Base-by-base conservation (phyloP, 2,329 filamentous ascomycete species). In the Penicillium sclerotigenum region DNA sequence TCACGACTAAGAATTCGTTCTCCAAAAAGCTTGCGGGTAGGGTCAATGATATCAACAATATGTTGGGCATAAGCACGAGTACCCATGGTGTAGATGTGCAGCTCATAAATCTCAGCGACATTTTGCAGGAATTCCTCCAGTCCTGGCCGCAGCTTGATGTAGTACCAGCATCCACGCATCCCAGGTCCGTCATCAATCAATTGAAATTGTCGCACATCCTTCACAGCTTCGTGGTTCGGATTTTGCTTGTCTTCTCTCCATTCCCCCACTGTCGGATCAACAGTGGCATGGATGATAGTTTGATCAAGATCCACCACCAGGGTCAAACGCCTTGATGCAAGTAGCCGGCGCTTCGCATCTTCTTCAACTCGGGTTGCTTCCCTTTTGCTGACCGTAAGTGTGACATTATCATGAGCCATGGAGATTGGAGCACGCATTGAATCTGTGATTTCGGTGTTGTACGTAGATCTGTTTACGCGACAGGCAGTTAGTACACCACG, bases 1-100 rank as follows among this genome's bases (percentile, higher is more conserved):
- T 97, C 93, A 67, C 94, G 88, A 74, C 93, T 97, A 68, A 99
- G 89, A 66, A 99, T 92, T 53, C 94, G 86, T 73, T 97, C 92
- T 37, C 90, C 93, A 72, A 99, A 99, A 10, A 96, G 85, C 70
- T 88, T 92, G 61, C 87, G 85, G 33, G 93, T 86, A 0, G 93
- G 93, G 68, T 99, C 94, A 59, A 99, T 89, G 60, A 99, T 93
- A 64, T 89, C 88, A 36, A 91, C 91, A 65, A 99, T 95, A 59
- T 90, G 88, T 65, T 92, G 82, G 10, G 94, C 94, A 71, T 99
- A 99, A n/a, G 93, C 90, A 61, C 94, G 85, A 22, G 94, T 99
- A 54, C 93, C 94, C 94, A 99, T 99, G 41, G 94, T 99, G 78
- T 99, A 99, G 60, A 99, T 93, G 72, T 99, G 94, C 68, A 97